Conservation (phyloP, 2,329 filamentous ascomycete genomes). For the Gremmenia infestans region DNA sequence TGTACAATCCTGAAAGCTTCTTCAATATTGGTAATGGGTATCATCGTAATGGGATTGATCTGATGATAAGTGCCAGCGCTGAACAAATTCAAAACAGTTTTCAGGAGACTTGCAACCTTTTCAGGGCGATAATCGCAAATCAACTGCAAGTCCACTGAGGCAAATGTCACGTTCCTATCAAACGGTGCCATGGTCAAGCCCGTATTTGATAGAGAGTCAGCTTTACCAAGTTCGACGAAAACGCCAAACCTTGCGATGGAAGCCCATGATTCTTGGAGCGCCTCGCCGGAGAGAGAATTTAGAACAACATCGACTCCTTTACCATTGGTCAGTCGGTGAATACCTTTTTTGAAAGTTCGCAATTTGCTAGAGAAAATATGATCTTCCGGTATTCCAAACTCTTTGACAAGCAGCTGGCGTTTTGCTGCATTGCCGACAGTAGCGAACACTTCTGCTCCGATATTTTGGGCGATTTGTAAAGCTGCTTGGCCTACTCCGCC, state of each 20-base stretch:
- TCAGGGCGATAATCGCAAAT: not conserved
- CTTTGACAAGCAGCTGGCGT: conserved; percentile 31
- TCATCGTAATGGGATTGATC: conserved; percentile 25
- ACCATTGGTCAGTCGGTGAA: conserved; percentile 16
- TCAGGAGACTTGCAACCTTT: conserved; percentile 13
- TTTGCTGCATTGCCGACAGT: conserved; percentile 37
- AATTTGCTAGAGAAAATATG: conserved; percentile 13
- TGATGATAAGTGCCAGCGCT: conserved; percentile 14
- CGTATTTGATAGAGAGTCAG: conserved; percentile 18
- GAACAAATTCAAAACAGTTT: conserved; percentile 9
- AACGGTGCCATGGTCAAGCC: conserved; percentile 14
- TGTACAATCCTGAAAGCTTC: conserved; percentile 14
- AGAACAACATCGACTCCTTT: conserved; percentile 3
- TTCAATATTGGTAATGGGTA: conserved; percentile 33
- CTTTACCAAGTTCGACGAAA: conserved; percentile 34
- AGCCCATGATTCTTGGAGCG: conserved; percentile 38
- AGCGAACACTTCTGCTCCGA: conserved; percentile 36
- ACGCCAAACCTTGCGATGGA: conserved; percentile 34
- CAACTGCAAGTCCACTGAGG: not conserved
- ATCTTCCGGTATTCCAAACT: conserved; percentile 13
- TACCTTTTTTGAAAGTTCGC: conserved; percentile 31
- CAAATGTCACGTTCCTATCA: conserved; percentile 3
- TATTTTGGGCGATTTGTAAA: conserved; percentile 29
- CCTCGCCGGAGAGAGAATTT: conserved; percentile 7
- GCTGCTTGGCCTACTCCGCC: conserved; percentile 14